Percentiles rank a stretch among this genome's conserved stretches.
These are phyloP conservation scores for Alloteropsis angusta DNA, from an alignment of 202 grass and related monocot species.

Conservation along the genomic window DNA sequence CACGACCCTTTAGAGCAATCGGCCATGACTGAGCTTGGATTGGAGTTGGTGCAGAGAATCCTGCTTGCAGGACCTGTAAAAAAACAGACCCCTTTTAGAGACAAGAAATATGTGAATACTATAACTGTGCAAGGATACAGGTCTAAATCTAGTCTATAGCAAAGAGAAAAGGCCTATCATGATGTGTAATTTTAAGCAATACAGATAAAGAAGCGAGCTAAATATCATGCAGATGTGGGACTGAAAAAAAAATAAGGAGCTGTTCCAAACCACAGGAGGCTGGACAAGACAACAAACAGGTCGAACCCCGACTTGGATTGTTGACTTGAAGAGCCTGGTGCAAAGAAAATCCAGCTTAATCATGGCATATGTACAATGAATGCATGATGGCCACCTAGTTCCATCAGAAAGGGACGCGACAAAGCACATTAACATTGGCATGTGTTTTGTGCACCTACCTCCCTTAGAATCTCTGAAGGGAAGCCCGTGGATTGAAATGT, in stretches of 20 bases:
- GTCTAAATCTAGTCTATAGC: background rate
- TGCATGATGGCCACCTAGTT: background rate
- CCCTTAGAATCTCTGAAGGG: conserved; percentile 62
- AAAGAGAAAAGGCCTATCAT: background rate
- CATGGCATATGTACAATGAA: background rate
- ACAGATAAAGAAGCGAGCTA: background rate
- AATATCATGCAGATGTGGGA: background rate
- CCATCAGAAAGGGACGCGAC: background rate
- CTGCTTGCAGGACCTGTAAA: conserved; percentile 57
- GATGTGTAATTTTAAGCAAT: background rate
- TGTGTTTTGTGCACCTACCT: conserved; percentile 33
- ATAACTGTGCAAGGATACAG: background rate
- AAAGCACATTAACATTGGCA: background rate
- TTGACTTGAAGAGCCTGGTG: conserved; percentile 35
- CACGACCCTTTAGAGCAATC: conserved; percentile 59
- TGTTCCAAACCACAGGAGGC: conserved; percentile 17
- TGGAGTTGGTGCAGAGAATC: conserved; percentile 63
- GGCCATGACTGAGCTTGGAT: conserved; percentile 98
- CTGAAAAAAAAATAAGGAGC: background rate
- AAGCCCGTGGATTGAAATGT: conserved; percentile 69
- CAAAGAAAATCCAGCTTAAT: conserved; percentile 16
- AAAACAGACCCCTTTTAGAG: conserved; percentile 1
- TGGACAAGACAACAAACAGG: conserved; percentile 44
- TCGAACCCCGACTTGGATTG: conserved; percentile 24
- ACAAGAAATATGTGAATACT: background rate